A percentile compares a stretch with the other conserved stretches of the same genome.
Evolutionary conservation across 1,139 yeast species (phyloP).

Genomic region (Pichia sp.): DNA sequence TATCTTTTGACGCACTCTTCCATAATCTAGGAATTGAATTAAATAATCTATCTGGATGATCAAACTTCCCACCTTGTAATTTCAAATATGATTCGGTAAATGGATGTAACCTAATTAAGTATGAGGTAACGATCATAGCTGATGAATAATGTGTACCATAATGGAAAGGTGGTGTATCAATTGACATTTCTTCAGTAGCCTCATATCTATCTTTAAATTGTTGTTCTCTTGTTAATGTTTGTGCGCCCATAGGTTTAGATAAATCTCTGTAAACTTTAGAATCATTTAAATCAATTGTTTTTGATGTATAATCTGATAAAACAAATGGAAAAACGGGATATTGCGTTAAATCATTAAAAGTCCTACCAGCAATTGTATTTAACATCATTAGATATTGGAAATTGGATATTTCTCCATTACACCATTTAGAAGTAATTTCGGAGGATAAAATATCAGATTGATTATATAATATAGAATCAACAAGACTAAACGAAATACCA

Average conservation of each 20-base stretch:
- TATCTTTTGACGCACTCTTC: slow-evolving; percentile 70
- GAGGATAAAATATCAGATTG: slow-evolving; percentile 32
- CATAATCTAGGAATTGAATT: slow-evolving; percentile 69
- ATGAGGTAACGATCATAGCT: slow-evolving; percentile 85
- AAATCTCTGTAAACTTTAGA: slow-evolving; percentile 64
- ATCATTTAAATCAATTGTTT: slow-evolving; percentile 52
- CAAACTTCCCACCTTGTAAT: slow-evolving; percentile 81
- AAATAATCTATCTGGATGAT: slow-evolving; percentile 78
- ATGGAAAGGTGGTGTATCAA: slow-evolving; percentile 63
- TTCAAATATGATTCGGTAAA: slow-evolving; percentile 71
- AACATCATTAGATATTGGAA: slow-evolving; percentile 72
- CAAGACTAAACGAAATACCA: slow-evolving; percentile 35
- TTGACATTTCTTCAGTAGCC: slow-evolving; percentile 47
- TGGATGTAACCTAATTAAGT: slow-evolving; percentile 67
- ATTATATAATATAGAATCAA: slow-evolving; percentile 36
- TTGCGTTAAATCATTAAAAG: slow-evolving; percentile 80
- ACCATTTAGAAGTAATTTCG: slow-evolving; percentile 65
- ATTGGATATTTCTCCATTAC: slow-evolving; percentile 67
- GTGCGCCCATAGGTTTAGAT: slow-evolving; percentile 89
- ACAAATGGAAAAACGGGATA: slow-evolving; percentile 93
- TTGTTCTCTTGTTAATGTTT: slow-evolving; percentile 48
- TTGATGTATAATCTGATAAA: slow-evolving; percentile 69
- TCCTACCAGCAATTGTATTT: slow-evolving; percentile 80
- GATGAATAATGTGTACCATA: slow-evolving; percentile 91
- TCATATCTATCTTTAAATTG: slow-evolving; percentile 66